These are phyloP conservation scores for Wickerhamiella parazyma DNA, from an alignment of 805 yeast genomes.

Conservation along the genomic window DNA sequence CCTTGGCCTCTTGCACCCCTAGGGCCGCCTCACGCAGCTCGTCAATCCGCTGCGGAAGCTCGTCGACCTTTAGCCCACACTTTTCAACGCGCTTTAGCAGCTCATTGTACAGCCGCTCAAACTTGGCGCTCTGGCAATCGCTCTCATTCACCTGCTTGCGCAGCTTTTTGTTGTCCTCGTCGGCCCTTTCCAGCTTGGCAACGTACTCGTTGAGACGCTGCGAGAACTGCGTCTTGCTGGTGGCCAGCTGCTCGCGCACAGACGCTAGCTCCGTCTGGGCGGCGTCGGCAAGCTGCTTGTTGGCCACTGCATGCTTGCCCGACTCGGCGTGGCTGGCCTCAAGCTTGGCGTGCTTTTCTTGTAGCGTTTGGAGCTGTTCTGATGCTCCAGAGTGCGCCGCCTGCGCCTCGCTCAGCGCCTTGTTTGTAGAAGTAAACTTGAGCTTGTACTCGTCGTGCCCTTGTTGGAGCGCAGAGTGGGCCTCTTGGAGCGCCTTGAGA, in stretches of 20 bases:
- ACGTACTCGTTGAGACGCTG: slow-evolving; percentile 2
- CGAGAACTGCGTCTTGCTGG: slow-evolving; percentile 1
- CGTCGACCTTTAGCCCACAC: neutral
- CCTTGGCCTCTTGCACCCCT: neutral
- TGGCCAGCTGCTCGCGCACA: neutral
- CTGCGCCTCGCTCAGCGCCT: slow-evolving; percentile 30
- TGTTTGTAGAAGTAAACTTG: slow-evolving; percentile 30
- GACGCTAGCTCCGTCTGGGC: neutral
- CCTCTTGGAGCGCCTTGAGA: slow-evolving; percentile 1
- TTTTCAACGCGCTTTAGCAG: neutral
- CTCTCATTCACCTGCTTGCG: neutral
- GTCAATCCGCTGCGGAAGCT: neutral
- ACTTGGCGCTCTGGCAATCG: neutral
- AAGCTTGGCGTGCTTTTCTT: slow-evolving; percentile 10
- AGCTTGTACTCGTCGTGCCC: slow-evolving; percentile 1
- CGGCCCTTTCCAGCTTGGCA: slow-evolving; percentile 2
- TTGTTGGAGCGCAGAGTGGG: neutral
- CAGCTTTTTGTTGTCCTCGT: slow-evolving; percentile 7
- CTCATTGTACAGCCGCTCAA: slow-evolving; percentile 7
- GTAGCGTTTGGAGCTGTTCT: slow-evolving; percentile 17
- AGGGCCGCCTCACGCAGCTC: neutral
- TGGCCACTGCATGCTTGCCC: neutral
- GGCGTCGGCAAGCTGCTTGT: slow-evolving; percentile 5
- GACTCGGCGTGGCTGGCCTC: slow-evolving; percentile 6
- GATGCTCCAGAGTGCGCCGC: slow-evolving; percentile 19